Conservation (phyloP, 805 yeast species). For the Lipomyces sp. region DNA sequence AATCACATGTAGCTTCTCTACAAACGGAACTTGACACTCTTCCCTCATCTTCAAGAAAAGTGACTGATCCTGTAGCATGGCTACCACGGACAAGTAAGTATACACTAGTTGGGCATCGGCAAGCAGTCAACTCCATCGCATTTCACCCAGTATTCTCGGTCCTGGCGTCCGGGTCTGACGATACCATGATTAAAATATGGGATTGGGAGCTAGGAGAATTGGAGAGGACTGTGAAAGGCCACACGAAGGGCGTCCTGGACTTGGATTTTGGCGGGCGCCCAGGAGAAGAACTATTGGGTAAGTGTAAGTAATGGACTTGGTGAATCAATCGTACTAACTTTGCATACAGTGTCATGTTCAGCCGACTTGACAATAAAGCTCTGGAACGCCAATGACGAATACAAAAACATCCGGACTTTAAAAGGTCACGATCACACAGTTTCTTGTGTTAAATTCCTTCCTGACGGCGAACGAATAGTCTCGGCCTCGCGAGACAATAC, state of each 20-base stretch:
- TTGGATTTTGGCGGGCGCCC: conserved; percentile 58
- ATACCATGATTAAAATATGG: conserved; percentile 78
- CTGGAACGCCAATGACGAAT: conserved; percentile 64
- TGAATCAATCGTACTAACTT: conserved; percentile 13
- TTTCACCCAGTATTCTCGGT: conserved; percentile 78
- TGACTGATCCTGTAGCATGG: conserved; percentile 56
- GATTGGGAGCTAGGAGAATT: conserved; percentile 68
- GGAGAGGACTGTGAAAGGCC: conserved; percentile 69
- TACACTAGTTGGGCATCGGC: conserved; percentile 58
- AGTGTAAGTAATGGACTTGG: conserved; percentile 20
- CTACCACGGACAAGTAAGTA: conserved; percentile 57
- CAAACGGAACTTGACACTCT: conserved; percentile 50
- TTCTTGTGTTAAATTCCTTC: conserved; percentile 62
- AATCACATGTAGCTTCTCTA: conserved; percentile 58
- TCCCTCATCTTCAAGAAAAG: conserved; percentile 43
- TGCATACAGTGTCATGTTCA: conserved; percentile 54
- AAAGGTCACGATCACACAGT: conserved; percentile 89
- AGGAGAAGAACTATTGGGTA: conserved; percentile 20
- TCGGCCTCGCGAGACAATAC: conserved; percentile 91
- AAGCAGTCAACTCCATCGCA: conserved; percentile 64
- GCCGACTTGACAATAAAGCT: conserved; percentile 64
- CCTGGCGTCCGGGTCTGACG: conserved; percentile 67
- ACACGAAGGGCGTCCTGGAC: conserved; percentile 68
- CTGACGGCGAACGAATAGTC: conserved; percentile 55
- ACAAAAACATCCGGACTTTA: conserved; percentile 63